Base-by-base conservation (phyloP, 1,139 yeast species). In the Geotrichum candidum region DNA sequence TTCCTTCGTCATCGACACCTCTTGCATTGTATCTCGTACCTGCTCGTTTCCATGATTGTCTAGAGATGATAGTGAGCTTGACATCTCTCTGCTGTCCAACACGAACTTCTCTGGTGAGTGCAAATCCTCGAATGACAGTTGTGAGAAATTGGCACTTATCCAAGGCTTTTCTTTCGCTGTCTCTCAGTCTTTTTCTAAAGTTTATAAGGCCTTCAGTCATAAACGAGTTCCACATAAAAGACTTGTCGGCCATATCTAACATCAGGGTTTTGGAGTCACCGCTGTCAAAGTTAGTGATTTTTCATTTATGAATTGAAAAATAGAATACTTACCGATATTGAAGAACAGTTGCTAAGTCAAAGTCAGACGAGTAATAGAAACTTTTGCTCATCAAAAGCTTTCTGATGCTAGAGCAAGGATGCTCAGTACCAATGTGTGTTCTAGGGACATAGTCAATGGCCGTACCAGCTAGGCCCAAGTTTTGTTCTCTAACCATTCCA, bases 211-310 rank as follows among this genome's bases (percentile, higher is more conserved):
- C 97, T 62, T 86, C 82, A 85, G 92, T 86, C 85, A 95, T 84
- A 73, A 89, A 94, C 6, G 88, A 82, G 73, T 95, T 95, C 99
- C 99, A 95, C 97, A 94, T 91, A 71, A 88, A 94, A 67, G 92
- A 94, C 63, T 84, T 85, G 71, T 87, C 92, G 66, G 71, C 68
- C 41, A 72, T 66, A 51, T 70, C 71, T 18, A 79, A 72, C 62
- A 83, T 79, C 56, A 83, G 66, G 5, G 81, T 74, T 67, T 77
- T 63, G 2, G 66, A 55, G 41, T 67, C 68, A 65, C 75, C 70
- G 10, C 86, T 75, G 1, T 92, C 92, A 15, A 45, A 56, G 58
- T 53, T 51, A 53, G 58, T 29, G 13, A 53, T 33, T 69, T 95
- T 76, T 15, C 35, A 51, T 18, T 2, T 10, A 31, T 35, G 9